Conservation (phyloP, 306 rosid species). For the Trifolium pratense region DNA sequence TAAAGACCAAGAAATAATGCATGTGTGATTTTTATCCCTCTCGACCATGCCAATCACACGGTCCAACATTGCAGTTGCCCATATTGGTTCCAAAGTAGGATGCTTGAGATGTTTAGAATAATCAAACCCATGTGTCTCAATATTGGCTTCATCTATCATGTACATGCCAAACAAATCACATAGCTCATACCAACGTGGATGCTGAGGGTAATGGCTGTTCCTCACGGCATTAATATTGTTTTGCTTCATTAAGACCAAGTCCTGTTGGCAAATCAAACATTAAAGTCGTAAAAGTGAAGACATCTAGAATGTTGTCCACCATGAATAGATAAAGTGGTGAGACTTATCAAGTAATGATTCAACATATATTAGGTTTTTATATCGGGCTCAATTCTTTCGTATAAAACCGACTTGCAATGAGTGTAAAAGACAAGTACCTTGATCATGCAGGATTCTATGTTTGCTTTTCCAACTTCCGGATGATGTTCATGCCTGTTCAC, state of each 20-base stretch:
- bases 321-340: background rate
- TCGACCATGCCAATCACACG: conserved; percentile 98
- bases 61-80: conserved; percentile 96
- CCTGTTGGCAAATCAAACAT: conserved; percentile 54
- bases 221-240: conserved; percentile 92
- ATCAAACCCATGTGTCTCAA: conserved; percentile 92
- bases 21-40: conserved; percentile 94
- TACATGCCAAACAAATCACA: conserved; percentile 95
- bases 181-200: conserved; percentile 95
- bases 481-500: conserved; percentile 98
- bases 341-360: background rate
- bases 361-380: too few species aligned
- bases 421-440: conserved; percentile 55
- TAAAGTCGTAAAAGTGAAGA: conserved; percentile 28
- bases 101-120: conserved; percentile 70
- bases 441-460: conserved; percentile 92
- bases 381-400: too few species aligned
- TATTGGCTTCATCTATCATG: conserved; percentile 98
- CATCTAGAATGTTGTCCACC: conserved; percentile 7
- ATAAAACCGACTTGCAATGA: too few species aligned
- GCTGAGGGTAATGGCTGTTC: conserved; percentile 99
- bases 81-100: conserved; percentile 85
- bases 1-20: conserved; percentile 87
- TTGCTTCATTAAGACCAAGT: conserved; percentile 91
- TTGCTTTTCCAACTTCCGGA: conserved; percentile 93